Evolutionary conservation across 2,329 filamentous ascomycete genomes (phyloP).

Genomic region (Remersonia thermophila): DNA sequence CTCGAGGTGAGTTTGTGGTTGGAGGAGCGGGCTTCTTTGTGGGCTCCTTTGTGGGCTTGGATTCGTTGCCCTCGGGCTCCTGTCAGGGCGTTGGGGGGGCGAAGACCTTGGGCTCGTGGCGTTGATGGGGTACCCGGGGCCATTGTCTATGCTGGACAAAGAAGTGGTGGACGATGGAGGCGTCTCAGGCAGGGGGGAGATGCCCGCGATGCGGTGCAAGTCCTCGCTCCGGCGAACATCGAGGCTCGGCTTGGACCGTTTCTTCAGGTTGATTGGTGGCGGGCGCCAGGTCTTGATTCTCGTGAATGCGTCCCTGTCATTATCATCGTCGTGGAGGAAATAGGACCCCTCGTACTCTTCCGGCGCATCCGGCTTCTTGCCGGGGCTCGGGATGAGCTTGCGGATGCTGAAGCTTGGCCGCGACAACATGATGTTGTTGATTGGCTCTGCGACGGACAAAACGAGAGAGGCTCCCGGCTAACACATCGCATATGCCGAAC

Average conservation of each 20-base stretch:
- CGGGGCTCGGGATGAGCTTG: constrained; percentile 26
- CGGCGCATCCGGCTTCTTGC: constrained; percentile 15
- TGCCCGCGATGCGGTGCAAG: constrained; percentile 26
- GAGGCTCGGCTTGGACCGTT: constrained; percentile 24
- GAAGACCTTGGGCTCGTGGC: constrained; percentile 11
- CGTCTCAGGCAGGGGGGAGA: constrained; percentile 27
- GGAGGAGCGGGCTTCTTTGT: constrained; percentile 15
- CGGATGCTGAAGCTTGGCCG: constrained; percentile 32
- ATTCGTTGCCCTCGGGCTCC: constrained; percentile 6
- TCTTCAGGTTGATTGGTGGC: constrained; percentile 20
- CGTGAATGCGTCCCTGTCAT: constrained; percentile 14
- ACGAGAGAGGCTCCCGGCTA: constrained; percentile 1
- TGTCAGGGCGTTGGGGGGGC: constrained; percentile 11
- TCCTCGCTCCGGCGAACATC: constrained; percentile 28
- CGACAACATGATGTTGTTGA: constrained; percentile 27
- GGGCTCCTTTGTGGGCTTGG: constrained; percentile 14
- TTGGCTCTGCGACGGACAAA: constrained; percentile 1
- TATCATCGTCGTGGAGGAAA: constrained; percentile 17
- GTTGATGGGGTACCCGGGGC: constrained; percentile 6
- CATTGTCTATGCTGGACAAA: constrained; percentile 32
- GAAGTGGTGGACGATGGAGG: constrained; percentile 28
- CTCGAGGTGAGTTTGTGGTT: constrained; percentile 11
- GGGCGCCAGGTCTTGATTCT: constrained; percentile 18
- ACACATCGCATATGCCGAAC: no score
- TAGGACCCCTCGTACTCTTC: constrained; percentile 18